Percentiles rank a stretch among this genome's conserved stretches.
Conservation (phyloP, 495 filamentous ascomycete genomes). For the Daldinia childiae region DNA sequence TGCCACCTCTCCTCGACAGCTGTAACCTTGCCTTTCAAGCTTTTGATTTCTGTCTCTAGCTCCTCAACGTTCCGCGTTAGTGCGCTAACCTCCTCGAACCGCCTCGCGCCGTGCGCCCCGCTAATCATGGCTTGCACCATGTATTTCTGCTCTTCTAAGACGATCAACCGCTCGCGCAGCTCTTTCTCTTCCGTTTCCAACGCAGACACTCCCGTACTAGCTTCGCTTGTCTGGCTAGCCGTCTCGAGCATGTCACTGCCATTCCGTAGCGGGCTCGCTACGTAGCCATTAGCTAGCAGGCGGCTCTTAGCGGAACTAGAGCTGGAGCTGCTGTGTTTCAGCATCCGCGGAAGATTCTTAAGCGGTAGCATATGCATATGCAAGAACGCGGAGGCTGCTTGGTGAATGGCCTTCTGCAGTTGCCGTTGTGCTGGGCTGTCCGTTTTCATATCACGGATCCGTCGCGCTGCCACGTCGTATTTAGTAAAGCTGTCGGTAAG, state of each 20-base stretch:
- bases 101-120: conserved; percentile 78
- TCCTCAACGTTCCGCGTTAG: conserved; percentile 86
- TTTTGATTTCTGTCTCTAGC: conserved; percentile 82
- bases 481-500: conserved; percentile 91
- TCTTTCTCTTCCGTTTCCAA: conserved; percentile 89
- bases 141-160: conserved; percentile 94
- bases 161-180: conserved; percentile 81
- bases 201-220: conserved; percentile 71
- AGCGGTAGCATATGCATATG: conserved; percentile 93
- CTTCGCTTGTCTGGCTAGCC: conserved; percentile 67
- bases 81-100: conserved; percentile 88
- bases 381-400: conserved; percentile 83
- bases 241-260: conserved; percentile 62
- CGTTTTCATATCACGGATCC: conserved; percentile 80
- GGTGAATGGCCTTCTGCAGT: conserved; percentile 86
- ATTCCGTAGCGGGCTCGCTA: conserved; percentile 54
- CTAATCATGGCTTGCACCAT: conserved; percentile 89
- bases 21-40: conserved; percentile 62
- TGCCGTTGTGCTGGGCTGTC: conserved; percentile 75
- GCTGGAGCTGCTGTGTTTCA: conserved; percentile 72
- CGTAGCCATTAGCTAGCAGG: conserved; percentile 48
- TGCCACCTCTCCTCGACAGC: conserved; percentile 65
- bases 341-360: conserved; percentile 82
- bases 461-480: conserved; percentile 84
- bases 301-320: conserved; percentile 49